Evolutionary conservation across 352 stramenopile genomes (phyloP), one percentile per base, ranked within the genome.

Genomic region (Globisporangium nodosum): DNA sequence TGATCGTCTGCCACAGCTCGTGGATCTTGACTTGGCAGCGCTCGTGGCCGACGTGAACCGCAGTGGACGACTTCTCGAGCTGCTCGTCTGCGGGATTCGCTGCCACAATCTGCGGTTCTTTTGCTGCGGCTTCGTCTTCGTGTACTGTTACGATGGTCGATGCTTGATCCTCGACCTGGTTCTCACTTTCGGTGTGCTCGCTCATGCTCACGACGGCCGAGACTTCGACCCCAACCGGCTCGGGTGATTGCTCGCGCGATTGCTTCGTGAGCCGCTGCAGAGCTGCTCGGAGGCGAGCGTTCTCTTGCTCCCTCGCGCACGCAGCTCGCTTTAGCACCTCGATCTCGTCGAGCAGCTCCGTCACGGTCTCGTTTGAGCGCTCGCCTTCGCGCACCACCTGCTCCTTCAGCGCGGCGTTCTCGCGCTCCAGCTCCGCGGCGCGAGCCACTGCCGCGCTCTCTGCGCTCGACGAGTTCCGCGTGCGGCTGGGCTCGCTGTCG

Each of bases 1-100:
- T 71, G 30, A 89, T 69, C 24, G 69, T 86, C 57, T 78, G 68
- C 80, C 78, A 88, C 12, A 92, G 61, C 50, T 92, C 82, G 48
- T 88, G 82, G 21, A 83, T 69, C 60, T 87, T 85, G 50, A 70
- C 64, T 39, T 89, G 73, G 30, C 80, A 90, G 9, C 66, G 76
- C 49, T 78, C 76, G 45, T 88, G 78, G 16, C 61, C 56, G 27
- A 45, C 39, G 21, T 59, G 55, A 33, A 65, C 33, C 5, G 21
- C 7, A n/a, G 27, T 15, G 5, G 21, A 3, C 20, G 40, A 6
- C 11, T 46, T 8, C 24, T 51, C 47, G 47, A 8, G 21, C 47
- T 52, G 11, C 7, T 35, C 11, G 12, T 12, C 6, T 31, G 48
- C 35, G 9, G 27, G 21, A 21, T 1, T 47, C 49, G 30, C 20